phyloP scores from a whole-genome alignment of 805 yeast genomes.

The Spathaspora girioi region DNA sequence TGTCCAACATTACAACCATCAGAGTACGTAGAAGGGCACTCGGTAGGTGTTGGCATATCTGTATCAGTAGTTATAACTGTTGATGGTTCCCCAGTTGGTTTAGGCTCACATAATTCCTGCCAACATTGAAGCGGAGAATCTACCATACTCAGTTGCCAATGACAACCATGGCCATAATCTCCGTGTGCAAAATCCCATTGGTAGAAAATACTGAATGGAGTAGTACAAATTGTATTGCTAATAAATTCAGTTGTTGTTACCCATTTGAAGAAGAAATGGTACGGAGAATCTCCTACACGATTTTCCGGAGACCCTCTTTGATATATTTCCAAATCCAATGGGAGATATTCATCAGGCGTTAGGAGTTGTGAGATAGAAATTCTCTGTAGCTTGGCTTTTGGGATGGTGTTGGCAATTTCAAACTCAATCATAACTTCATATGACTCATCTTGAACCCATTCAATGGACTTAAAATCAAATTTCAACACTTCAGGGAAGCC shows the following conservation, averaged over 20 bases:
- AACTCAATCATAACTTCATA: not conserved
- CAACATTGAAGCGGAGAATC: not conserved
- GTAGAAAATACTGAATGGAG: not conserved
- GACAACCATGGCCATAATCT: not conserved
- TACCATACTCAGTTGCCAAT: no score
- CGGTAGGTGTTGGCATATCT: not conserved
- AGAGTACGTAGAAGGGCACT: no score
- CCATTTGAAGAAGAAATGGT: not conserved
- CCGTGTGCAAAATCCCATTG: not conserved
- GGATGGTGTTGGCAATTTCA: not conserved
- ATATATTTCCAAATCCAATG: not conserved
- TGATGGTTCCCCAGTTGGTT: no score
- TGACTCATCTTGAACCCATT: not conserved
- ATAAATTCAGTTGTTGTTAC: not conserved
- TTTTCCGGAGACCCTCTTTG: not conserved
- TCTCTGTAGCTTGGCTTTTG: not conserved
- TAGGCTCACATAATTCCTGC: not conserved
- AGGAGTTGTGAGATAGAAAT: not conserved
- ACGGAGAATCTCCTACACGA: not conserved
- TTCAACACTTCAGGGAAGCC: not conserved
- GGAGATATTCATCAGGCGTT: not conserved
- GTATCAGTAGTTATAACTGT: not conserved
- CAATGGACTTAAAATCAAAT: not conserved
- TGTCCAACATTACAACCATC: no score
- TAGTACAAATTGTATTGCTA: not conserved